These are phyloP conservation scores for Passiflora organensis DNA, from an alignment of 345 rosid species.

Conservation along the genomic window DNA sequence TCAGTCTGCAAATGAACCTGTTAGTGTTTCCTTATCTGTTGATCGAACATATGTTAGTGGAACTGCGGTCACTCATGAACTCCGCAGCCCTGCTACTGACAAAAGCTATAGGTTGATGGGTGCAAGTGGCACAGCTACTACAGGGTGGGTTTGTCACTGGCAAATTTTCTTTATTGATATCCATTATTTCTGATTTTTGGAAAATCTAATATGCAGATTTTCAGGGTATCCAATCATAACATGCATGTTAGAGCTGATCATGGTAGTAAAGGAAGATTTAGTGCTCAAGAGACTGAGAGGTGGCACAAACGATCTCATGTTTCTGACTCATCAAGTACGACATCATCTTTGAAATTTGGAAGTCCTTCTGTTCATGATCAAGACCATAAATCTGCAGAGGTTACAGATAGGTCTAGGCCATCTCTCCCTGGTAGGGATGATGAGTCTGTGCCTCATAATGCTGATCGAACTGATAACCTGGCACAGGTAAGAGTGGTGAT, in stretches of 20 bases:
- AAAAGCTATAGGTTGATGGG: slow-evolving; percentile 32
- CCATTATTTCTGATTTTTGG: slow-evolving; percentile 23
- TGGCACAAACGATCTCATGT: slow-evolving; percentile 42
- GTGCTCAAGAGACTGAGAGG: slow-evolving; percentile 49
- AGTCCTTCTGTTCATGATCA: slow-evolving; percentile 33
- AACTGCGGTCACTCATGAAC: slow-evolving; percentile 29
- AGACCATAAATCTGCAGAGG: slow-evolving; percentile 27
- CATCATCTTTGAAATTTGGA: slow-evolving; percentile 34
- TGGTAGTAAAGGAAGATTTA: slow-evolving; percentile 51
- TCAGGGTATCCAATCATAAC: slow-evolving; percentile 67
- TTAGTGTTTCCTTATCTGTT: slow-evolving; percentile 20
- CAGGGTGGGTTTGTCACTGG: slow-evolving; percentile 49
- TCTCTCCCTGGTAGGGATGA: slow-evolving; percentile 35
- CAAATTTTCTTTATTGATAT: slow-evolving; percentile 17
- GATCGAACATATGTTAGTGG: slow-evolving; percentile 30
- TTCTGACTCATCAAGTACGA: slow-evolving; percentile 28
- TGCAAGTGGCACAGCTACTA: slow-evolving; percentile 32
- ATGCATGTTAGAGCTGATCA: slow-evolving; percentile 49
- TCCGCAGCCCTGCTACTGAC: slow-evolving; percentile 35
- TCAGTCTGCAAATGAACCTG: slow-evolving; percentile 35
- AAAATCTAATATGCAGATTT: slow-evolving; percentile 28
- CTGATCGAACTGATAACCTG: slow-evolving; percentile 49
- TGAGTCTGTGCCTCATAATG: slow-evolving; percentile 29
- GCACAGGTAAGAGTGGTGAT: slow-evolving; percentile 31
- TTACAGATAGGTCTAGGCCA: slow-evolving; percentile 31